A percentile compares a stretch with the other conserved stretches of the same genome.
Conservation (phyloP, 768 basidiomycete genomes). For the Tulasnella sp. region DNA sequence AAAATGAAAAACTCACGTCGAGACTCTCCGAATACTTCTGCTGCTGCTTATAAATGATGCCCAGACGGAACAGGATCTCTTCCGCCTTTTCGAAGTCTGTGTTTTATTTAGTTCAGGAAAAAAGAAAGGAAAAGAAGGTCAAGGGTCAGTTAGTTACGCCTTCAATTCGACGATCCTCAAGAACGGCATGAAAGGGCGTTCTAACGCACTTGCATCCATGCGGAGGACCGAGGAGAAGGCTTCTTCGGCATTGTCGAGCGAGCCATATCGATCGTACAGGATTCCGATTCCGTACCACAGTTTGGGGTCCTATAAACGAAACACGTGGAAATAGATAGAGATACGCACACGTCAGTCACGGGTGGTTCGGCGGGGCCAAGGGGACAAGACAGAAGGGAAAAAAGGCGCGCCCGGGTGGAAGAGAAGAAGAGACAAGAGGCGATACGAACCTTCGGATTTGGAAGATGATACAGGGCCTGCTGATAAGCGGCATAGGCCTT, state of each 20-base stretch:
- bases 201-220: slow-evolving; percentile 88
- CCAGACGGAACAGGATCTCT: slow-evolving; percentile 95
- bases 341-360: neutral
- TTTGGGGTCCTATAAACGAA: slow-evolving; percentile 89
- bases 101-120: slow-evolving; percentile 31
- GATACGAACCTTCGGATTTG: slow-evolving; percentile 77
- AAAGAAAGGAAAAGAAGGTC: neutral
- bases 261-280: slow-evolving; percentile 96
- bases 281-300: slow-evolving; percentile 99
- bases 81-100: slow-evolving; percentile 98
- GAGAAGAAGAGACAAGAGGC: neutral
- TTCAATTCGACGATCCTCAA: slow-evolving; percentile 26
- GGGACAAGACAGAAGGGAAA: neutral
- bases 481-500: slow-evolving; percentile 99
- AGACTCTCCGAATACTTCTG: slow-evolving; percentile 86
- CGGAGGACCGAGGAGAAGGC: slow-evolving; percentile 93
- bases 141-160: neutral
- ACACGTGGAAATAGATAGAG: slow-evolving; percentile 19
- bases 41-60: slow-evolving; percentile 99
- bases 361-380: neutral
- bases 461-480: slow-evolving; percentile 92
- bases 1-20: slow-evolving; percentile 43
- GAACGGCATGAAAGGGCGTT: neutral
- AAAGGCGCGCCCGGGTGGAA: neutral
- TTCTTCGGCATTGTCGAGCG: slow-evolving; percentile 97